Percentiles rank a stretch among this genome's conserved stretches.
These are phyloP conservation scores for Geosmithia flava DNA, from an alignment of 2,329 filamentous ascomycete genomes.

Conservation along the genomic window DNA sequence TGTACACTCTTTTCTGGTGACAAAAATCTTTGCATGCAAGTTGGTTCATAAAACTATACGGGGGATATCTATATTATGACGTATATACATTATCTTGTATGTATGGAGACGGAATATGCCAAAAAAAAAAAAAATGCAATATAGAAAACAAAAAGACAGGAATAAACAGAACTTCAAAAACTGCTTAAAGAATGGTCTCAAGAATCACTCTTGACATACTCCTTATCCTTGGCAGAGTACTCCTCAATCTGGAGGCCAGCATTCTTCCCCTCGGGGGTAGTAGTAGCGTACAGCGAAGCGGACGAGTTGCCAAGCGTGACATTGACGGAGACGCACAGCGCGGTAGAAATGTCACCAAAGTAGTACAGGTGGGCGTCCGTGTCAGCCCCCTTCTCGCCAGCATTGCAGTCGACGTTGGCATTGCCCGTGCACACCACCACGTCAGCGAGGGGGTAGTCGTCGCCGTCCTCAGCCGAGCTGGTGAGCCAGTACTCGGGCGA, in stretches of 20 bases:
- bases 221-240: neutral
- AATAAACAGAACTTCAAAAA: neutral
- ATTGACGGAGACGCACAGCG: constrained; percentile 15
- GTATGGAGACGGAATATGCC: neutral
- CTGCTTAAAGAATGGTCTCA: neutral
- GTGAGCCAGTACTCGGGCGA: constrained; percentile 57
- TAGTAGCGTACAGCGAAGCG: neutral
- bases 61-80: neutral
- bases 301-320: constrained; percentile 5
- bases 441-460: constrained; percentile 23
- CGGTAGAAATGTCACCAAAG: constrained; percentile 25
- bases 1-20: too few species aligned
- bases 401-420: constrained; percentile 37
- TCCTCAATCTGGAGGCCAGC: neutral
- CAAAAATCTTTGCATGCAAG: too few species aligned
- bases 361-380: constrained; percentile 34
- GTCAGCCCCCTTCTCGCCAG: constrained; percentile 30
- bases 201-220: constrained; percentile 1
- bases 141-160: constrained; percentile 1
- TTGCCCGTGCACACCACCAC: constrained; percentile 35
- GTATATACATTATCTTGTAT: neutral
- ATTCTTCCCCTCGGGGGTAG: neutral
- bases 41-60: too few species aligned
- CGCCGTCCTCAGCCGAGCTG: constrained; percentile 16
- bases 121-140: constrained; percentile 2